Evolutionary conservation across 2,329 filamentous ascomycete genomes (phyloP).

Genomic region (Pyrenochaeta sp.): DNA sequence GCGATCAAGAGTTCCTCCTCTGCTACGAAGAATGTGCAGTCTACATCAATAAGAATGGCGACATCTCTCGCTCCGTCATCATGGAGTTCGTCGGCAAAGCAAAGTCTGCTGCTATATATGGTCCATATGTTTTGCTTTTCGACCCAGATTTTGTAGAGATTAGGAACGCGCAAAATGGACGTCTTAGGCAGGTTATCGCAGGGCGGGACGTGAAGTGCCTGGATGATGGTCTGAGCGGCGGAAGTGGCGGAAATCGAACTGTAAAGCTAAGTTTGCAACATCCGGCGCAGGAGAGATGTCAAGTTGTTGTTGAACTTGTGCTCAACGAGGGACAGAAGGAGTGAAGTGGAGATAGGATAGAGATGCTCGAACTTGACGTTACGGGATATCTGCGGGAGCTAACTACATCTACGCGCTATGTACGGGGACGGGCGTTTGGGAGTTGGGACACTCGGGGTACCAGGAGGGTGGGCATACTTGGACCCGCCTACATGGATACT

Average conservation of each 20-base stretch:
- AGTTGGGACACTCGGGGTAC: not conserved
- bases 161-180: conserved; percentile 93
- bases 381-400: not conserved
- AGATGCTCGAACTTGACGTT: not conserved
- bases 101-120: conserved; percentile 85
- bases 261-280: conserved; percentile 97
- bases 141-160: conserved; percentile 98
- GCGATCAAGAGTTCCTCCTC: conserved; percentile 81
- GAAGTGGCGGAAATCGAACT: conserved; percentile 65
- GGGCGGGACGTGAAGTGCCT: conserved; percentile 89
- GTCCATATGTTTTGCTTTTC: conserved; percentile 90
- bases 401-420: conserved; percentile 1
- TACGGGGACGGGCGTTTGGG: not conserved
- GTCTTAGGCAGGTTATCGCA: conserved; percentile 91
- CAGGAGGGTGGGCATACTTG: not conserved
- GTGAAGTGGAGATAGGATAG: conserved; percentile 17
- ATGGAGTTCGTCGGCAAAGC: conserved; percentile 99
- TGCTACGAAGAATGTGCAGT: conserved; percentile 96
- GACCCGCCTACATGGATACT: not conserved
- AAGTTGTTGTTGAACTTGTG: conserved; percentile 90
- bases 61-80: conserved; percentile 90
- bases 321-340: conserved; percentile 85
- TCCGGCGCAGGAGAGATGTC: conserved; percentile 81
- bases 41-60: conserved; percentile 97
- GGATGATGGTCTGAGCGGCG: conserved; percentile 68